A percentile compares a stretch with the other conserved stretches of the same genome.
phyloP scores from a whole-genome alignment of 768 basidiomycete species.

The Boletus vinaceobasis region DNA sequence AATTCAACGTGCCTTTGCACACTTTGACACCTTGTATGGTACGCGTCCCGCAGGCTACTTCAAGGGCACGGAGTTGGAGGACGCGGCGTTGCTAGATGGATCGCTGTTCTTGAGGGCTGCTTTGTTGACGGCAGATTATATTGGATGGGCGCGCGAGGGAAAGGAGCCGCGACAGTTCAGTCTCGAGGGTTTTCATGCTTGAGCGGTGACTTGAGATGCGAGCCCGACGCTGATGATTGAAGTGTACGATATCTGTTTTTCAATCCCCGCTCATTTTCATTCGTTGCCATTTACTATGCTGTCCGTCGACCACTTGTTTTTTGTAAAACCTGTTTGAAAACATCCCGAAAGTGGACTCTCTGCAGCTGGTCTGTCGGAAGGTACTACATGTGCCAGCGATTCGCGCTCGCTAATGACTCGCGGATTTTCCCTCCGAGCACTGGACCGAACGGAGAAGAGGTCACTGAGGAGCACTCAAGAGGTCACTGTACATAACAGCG shows the following conservation, averaged over 20 bases:
- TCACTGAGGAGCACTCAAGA: too few relatives aligned
- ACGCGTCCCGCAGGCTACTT: slow-evolving; percentile 25
- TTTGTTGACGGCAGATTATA: slow-evolving; percentile 28
- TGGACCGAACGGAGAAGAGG: too few relatives aligned
- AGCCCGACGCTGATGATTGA: too few relatives aligned
- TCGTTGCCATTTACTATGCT: too few relatives aligned
- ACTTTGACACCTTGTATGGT: slow-evolving; percentile 33
- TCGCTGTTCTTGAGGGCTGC: slow-evolving; percentile 33
- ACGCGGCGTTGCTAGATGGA: slow-evolving; percentile 33
- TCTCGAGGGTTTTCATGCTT: slow-evolving; percentile 24
- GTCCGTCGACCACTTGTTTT: background rate
- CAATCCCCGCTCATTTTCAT: background rate
- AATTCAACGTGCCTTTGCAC: slow-evolving; percentile 33
- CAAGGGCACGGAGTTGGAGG: slow-evolving; percentile 29
- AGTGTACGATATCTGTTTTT: background rate
- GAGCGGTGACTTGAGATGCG: background rate
- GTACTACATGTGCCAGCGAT: too few relatives aligned
- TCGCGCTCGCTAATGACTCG: too few relatives aligned
- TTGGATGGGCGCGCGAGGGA: slow-evolving; percentile 42
- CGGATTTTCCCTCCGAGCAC: too few relatives aligned
- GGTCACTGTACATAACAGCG: too few relatives aligned
- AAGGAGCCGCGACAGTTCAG: slow-evolving; percentile 24
- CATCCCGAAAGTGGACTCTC: background rate
- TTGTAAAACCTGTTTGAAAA: background rate
- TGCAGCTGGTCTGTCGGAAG: too few relatives aligned